phyloP scores from a whole-genome alignment of 2,329 filamentous ascomycete genomes.

The Xylariaceae sp. region DNA sequence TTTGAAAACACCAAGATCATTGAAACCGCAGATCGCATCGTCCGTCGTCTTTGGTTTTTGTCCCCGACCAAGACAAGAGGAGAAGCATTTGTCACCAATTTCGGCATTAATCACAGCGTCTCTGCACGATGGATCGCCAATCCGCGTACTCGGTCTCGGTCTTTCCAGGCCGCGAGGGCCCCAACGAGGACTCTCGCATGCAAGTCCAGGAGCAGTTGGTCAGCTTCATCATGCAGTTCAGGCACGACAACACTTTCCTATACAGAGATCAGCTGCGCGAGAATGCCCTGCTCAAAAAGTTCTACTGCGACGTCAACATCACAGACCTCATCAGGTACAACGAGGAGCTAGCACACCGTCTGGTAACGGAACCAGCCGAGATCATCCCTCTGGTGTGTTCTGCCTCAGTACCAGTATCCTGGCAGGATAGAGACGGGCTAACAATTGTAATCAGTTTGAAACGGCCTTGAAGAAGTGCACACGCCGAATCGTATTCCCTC shows the following conservation, averaged over 20 bases:
- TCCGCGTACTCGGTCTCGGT: conserved; percentile 84
- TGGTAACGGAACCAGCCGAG: conserved; percentile 86
- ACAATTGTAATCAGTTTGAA: conserved; percentile 67
- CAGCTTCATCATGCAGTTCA: conserved; percentile 89
- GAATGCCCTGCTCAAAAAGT: conserved; percentile 91
- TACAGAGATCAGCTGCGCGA: conserved; percentile 97
- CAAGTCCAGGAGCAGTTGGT: conserved; percentile 78
- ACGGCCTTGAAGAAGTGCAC: conserved; percentile 86
- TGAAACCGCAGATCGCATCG: too few relatives aligned
- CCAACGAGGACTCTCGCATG: conserved; percentile 65
- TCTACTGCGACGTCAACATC: conserved; percentile 94
- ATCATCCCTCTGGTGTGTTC: conserved; percentile 81
- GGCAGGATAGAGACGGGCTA: neutral
- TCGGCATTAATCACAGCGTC: neutral
- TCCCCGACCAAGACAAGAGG: neutral
- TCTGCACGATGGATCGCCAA: conserved; percentile 72
- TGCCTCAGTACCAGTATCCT: too few relatives aligned
- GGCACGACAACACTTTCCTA: conserved; percentile 90
- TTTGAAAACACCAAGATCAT: neutral
- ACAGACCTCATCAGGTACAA: conserved; percentile 94
- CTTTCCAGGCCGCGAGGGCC: conserved; percentile 65
- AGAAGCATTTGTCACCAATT: neutral
- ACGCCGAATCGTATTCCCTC: conserved; percentile 86
- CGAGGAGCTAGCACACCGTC: conserved; percentile 86
- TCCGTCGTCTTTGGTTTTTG: neutral